A percentile compares a stretch with the other conserved stretches of the same genome.
phyloP scores from a whole-genome alignment of 2,329 filamentous ascomycete species.

The Dactylonectria estremocensis region DNA sequence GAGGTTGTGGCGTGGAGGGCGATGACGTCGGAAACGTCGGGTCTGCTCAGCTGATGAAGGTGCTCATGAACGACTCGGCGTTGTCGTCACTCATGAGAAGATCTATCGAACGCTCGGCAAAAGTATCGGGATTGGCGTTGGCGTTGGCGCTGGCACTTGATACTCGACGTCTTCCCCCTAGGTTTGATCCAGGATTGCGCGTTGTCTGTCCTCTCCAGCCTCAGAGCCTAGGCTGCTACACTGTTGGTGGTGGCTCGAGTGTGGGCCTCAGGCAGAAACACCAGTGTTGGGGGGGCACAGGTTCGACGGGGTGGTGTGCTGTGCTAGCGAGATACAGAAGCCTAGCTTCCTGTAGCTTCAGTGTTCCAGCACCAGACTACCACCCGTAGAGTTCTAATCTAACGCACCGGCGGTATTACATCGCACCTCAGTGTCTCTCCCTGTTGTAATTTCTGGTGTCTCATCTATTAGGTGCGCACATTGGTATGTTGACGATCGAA shows the following conservation, averaged over 20 bases:
- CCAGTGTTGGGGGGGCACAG: too few species aligned
- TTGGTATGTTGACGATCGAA: too few species aligned
- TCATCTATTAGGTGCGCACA: too few species aligned
- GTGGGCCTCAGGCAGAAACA: constrained; percentile 40
- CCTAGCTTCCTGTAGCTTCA: background rate
- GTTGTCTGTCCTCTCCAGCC: constrained; percentile 47
- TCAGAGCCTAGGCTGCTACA: constrained; percentile 36
- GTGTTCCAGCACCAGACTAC: background rate
- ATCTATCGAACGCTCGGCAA: background rate
- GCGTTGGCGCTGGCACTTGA: constrained; percentile 24
- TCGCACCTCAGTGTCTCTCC: too few species aligned
- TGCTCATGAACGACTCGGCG: constrained; percentile 10
- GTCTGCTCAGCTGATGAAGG: constrained; percentile 5
- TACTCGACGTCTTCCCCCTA: constrained; percentile 35
- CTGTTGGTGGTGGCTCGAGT: background rate
- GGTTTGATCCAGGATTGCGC: constrained; percentile 33
- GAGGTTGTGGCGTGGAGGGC: background rate
- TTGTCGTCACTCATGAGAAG: constrained; percentile 12
- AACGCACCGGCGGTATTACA: background rate
- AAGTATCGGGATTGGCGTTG: background rate
- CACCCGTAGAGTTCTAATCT: background rate
- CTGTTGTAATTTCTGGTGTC: too few species aligned
- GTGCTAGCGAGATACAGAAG: constrained; percentile 2
- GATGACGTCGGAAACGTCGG: constrained; percentile 9
- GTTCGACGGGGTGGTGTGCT: background rate